A percentile compares a stretch with the other conserved stretches of the same genome.
Conservation (phyloP, 208 protist genomes). For the Zelonia costaricensis region DNA sequence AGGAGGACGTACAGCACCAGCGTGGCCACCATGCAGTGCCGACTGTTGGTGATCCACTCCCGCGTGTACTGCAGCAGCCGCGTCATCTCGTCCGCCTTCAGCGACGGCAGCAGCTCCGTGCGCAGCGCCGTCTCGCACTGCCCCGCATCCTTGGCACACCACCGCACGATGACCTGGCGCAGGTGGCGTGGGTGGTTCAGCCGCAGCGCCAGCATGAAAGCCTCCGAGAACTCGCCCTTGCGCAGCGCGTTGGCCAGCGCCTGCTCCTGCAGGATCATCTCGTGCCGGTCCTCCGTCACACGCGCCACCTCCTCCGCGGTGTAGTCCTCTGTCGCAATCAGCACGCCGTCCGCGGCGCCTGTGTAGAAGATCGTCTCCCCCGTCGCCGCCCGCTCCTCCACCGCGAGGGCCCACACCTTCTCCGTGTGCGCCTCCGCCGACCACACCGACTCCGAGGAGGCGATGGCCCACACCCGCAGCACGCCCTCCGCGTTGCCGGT, state of each 20-base stretch:
- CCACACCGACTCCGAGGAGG: constrained; percentile 78
- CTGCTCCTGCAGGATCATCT: constrained; percentile 82
- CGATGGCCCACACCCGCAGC: constrained; percentile 91
- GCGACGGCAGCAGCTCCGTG: constrained; percentile 48
- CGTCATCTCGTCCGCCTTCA: constrained; percentile 64
- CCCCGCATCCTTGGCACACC: constrained; percentile 56
- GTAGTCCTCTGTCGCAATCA: constrained; percentile 89
- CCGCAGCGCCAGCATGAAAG: constrained; percentile 81
- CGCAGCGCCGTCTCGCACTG: constrained; percentile 70
- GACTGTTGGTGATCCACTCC: constrained; percentile 92
- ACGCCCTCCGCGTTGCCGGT: constrained; percentile 87
- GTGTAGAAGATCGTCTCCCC: constrained; percentile 64
- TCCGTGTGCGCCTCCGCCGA: constrained; percentile 78
- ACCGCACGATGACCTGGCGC: constrained; percentile 75
- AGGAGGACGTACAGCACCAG: constrained; percentile 73
- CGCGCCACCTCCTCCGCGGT: constrained; percentile 85
- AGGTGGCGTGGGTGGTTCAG: constrained; percentile 90
- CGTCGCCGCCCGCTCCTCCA: constrained; percentile 37
- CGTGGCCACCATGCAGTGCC: constrained; percentile 76
- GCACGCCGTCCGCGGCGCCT: constrained; percentile 86
- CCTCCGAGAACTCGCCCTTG: constrained; percentile 69
- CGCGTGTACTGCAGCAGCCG: constrained; percentile 88
- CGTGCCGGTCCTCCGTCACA: constrained; percentile 59
- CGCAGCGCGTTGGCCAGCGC: constrained; percentile 83
- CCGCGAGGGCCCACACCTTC: constrained; percentile 82